Evolutionary conservation across 1,284 basidiomycete species (phyloP).

Genomic region (Sporisorium sorghi): DNA sequence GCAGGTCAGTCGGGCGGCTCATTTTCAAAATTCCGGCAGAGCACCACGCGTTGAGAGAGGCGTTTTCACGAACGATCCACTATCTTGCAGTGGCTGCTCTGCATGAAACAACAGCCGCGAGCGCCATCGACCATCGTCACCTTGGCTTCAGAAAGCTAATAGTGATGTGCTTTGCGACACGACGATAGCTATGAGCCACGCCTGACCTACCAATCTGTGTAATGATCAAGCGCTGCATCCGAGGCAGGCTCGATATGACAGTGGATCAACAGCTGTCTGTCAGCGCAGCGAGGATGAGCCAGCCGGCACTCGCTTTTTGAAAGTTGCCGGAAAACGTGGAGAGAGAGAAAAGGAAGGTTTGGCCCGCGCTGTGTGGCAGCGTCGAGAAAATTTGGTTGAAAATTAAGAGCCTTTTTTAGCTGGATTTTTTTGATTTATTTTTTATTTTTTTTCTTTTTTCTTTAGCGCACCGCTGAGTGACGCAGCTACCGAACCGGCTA

Average conservation of each 20-base stretch:
- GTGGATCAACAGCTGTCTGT: neutral
- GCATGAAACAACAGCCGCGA: neutral
- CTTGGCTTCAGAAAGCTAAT: no score
- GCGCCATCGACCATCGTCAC: neutral
- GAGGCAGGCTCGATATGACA: neutral
- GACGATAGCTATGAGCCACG: no score
- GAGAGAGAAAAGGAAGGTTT: conserved; percentile 4
- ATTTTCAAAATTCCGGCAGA: neutral
- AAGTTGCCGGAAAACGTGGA: conserved; percentile 15
- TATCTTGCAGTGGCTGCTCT: neutral
- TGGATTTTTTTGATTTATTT: neutral
- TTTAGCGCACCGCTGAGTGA: neutral
- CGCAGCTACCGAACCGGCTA: conserved; percentile 6
- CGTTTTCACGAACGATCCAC: conserved; percentile 14
- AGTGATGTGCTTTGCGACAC: no score
- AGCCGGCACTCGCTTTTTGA: conserved; percentile 10
- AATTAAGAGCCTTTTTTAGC: neutral
- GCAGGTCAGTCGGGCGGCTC: conserved; percentile 1
- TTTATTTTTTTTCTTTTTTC: no score
- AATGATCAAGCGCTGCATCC: no score
- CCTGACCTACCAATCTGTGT: no score
- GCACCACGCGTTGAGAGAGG: no score
- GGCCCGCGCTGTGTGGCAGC: neutral
- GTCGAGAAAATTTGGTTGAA: neutral
- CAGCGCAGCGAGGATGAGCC: neutral